These are phyloP conservation scores for Uronychia binucleata DNA, from an alignment of 73 alveolate species.

Conservation along the genomic window DNA sequence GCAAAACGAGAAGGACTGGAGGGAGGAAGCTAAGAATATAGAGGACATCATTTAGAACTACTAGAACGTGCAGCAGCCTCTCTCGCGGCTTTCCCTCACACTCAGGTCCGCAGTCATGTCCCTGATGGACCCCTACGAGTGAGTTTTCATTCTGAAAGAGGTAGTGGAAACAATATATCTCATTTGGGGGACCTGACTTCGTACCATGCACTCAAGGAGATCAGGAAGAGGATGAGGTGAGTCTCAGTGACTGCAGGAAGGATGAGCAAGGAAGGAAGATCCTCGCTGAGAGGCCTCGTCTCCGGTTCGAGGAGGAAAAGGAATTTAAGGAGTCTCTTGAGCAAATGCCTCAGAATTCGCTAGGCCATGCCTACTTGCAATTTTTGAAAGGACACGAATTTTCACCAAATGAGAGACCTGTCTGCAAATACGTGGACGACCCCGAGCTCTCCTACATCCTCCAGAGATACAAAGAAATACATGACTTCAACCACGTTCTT, in stretches of 20 bases:
- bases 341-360: conserved; percentile 42
- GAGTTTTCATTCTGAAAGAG: neutral
- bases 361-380: conserved; percentile 59
- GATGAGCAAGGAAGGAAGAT: conserved; percentile 56
- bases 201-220: conserved; percentile 31
- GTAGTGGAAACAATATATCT: conserved; percentile 46
- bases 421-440: conserved; percentile 60
- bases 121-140: conserved; percentile 29
- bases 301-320: conserved; percentile 21
- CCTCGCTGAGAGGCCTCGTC: conserved; percentile 64
- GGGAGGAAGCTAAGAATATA: neutral
- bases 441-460: conserved; percentile 66
- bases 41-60: conserved; percentile 35
- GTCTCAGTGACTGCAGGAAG: neutral
- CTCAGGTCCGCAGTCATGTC: conserved; percentile 10
- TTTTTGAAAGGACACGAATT: conserved; percentile 57
- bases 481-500: conserved; percentile 66
- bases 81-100: conserved; percentile 1
- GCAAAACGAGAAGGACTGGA: neutral
- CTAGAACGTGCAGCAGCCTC: neutral
- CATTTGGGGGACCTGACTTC: conserved; percentile 57
- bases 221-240: conserved; percentile 54
- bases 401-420: conserved; percentile 64
- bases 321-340: conserved; percentile 3
- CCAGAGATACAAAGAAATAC: conserved; percentile 78